These are phyloP conservation scores for Thelonectria discophora DNA, from an alignment of 2,329 filamentous ascomycete genomes.

Conservation along the genomic window DNA sequence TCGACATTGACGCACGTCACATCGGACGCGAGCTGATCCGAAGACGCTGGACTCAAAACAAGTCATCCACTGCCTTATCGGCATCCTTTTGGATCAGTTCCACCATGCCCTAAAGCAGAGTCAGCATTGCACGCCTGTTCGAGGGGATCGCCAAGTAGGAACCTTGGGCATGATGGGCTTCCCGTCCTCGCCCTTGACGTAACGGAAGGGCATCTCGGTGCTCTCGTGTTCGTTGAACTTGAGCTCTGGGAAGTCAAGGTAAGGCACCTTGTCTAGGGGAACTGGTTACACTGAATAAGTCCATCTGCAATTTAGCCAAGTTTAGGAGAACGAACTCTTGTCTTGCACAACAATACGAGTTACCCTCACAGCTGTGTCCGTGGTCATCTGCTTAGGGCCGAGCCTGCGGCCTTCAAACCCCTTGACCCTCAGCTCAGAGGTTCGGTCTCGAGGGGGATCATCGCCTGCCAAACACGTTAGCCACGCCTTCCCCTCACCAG, in stretches of 20 bases:
- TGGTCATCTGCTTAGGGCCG: conserved; percentile 97
- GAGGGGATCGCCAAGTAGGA: conserved; percentile 19
- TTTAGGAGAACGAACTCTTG: conserved; percentile 66
- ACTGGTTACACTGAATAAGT: conserved; percentile 58
- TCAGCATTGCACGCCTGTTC: conserved; percentile 34
- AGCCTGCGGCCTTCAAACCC: conserved; percentile 88
- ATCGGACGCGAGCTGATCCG: conserved; percentile 7
- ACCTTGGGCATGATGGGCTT: conserved; percentile 93
- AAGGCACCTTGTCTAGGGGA: conserved; percentile 79
- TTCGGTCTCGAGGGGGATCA: conserved; percentile 93
- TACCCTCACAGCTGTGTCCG: conserved; percentile 94
- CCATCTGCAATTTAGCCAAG: background rate
- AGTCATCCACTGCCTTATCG: conserved; percentile 88
- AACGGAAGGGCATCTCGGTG: conserved; percentile 97
- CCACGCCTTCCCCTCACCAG: conserved; percentile 1
- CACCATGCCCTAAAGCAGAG: conserved; percentile 78
- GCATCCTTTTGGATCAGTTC: conserved; percentile 93
- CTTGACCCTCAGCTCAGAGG: conserved; percentile 93
- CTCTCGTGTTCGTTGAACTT: conserved; percentile 91
- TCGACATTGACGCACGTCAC: background rate
- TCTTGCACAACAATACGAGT: conserved; percentile 89
- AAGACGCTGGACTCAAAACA: conserved; percentile 64
- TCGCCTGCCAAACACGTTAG: conserved; percentile 68
- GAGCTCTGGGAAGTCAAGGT: conserved; percentile 89
- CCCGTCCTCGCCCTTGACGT: conserved; percentile 79